A percentile compares a stretch with the other conserved stretches of the same genome.
phyloP scores from a whole-genome alignment of 345 rosid species.

The Turnera subulata region DNA sequence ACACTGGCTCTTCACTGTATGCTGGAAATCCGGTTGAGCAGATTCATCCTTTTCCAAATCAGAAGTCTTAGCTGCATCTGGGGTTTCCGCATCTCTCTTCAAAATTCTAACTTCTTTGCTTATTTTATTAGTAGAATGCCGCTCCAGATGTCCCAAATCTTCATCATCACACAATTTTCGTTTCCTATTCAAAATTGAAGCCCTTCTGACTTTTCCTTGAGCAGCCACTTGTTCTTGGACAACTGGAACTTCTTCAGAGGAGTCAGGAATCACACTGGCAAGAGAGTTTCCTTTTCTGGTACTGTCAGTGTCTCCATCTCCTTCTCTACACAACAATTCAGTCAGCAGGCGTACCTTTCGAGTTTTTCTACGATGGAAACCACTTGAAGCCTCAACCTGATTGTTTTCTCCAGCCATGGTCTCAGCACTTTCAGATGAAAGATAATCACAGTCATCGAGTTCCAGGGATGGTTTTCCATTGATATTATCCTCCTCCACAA shows the following conservation, averaged over 20 bases:
- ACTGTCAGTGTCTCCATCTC: constrained; percentile 22
- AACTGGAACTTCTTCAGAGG: constrained; percentile 23
- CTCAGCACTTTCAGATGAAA: constrained; percentile 58
- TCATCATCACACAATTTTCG: constrained; percentile 46
- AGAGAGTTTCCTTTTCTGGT: constrained; percentile 30
- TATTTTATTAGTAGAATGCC: constrained; percentile 33
- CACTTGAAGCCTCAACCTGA: constrained; percentile 27
- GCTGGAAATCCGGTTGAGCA: constrained; percentile 25
- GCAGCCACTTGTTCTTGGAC: constrained; percentile 16
- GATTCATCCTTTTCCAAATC: constrained; percentile 36
- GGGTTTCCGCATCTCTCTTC: constrained; percentile 25
- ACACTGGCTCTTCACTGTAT: constrained; percentile 31
- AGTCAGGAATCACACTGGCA: constrained; percentile 26
- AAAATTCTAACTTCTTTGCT: constrained; percentile 20
- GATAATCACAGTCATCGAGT: constrained; percentile 32
- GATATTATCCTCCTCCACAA: constrained; percentile 23
- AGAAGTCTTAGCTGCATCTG: constrained; percentile 26
- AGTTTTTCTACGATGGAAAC: constrained; percentile 53
- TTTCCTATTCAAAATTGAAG: constrained; percentile 42
- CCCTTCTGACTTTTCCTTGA: constrained; percentile 22
- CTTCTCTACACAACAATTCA: constrained; percentile 57
- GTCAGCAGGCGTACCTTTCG: constrained; percentile 67
- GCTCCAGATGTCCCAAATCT: constrained; percentile 35
- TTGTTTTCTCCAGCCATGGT: constrained; percentile 24
- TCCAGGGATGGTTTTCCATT: constrained; percentile 31